Evolutionary conservation across 2,329 filamentous ascomycete genomes (phyloP).

Genomic region (Microsporum canis): DNA sequence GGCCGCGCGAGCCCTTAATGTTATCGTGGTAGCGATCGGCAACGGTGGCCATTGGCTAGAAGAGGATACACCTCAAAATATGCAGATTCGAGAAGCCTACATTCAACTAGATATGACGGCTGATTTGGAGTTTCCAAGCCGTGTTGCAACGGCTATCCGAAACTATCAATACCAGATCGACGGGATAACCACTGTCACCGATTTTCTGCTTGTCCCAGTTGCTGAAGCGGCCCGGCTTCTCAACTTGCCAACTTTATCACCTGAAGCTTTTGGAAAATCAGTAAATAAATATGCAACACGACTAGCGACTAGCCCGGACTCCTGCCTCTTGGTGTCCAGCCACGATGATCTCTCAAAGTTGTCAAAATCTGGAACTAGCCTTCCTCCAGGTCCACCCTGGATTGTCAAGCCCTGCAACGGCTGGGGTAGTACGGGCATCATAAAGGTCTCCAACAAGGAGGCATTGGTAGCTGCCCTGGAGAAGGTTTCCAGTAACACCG

Average conservation of each 20-base stretch:
- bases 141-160: background rate
- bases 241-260: background rate
- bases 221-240: background rate
- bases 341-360: background rate
- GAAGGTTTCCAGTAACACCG: background rate
- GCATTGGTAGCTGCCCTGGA: background rate
- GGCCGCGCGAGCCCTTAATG: conserved; percentile 26
- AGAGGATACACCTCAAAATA: conserved; percentile 11
- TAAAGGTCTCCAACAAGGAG: background rate
- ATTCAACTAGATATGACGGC: background rate
- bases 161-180: conserved; percentile 7
- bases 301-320: too few species aligned
- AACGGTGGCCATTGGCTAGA: conserved; percentile 31
- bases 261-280: background rate
- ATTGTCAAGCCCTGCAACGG: conserved; percentile 31
- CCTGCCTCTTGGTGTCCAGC: background rate
- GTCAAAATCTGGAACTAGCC: background rate
- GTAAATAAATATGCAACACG: conserved; percentile 1
- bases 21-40: conserved; percentile 29
- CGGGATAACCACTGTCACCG: background rate
- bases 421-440: conserved; percentile 25
- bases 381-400: conserved; percentile 18
- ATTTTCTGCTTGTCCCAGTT: background rate
- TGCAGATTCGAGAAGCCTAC: conserved; percentile 25
- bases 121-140: background rate